These are phyloP conservation scores for Flaveria ramosissima DNA, from an alignment of 129 eudicot species.

Conservation along the genomic window DNA sequence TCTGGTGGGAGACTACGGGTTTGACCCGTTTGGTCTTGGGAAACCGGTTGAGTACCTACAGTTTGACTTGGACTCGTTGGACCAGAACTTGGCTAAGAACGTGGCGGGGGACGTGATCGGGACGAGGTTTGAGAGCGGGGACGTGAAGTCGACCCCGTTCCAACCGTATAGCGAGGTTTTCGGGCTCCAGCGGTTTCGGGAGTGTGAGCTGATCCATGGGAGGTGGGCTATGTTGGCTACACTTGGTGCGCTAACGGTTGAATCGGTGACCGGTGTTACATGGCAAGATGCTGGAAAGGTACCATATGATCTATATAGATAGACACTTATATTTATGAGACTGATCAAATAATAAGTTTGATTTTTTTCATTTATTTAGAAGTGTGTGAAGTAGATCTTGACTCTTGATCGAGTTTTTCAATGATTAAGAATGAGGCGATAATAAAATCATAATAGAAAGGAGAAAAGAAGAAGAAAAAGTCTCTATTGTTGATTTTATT, in stretches of 20 bases:
- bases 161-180: constrained; percentile 95
- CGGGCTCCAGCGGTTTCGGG: constrained; percentile 90
- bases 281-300: constrained; percentile 99
- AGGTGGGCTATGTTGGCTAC: constrained; percentile 99
- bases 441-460: no score
- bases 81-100: constrained; percentile 91
- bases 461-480: no score
- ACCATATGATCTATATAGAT: constrained; percentile 4
- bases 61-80: constrained; percentile 77
- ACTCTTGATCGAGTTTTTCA: no score
- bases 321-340: no score
- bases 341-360: no score
- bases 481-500: no score
- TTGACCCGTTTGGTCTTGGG: constrained; percentile 94
- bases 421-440: no score
- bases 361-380: no score
- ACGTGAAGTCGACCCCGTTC: constrained; percentile 80
- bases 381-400: no score
- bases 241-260: constrained; percentile 86
- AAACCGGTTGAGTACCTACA: constrained; percentile 94
- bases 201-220: constrained; percentile 97
- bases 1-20: constrained; percentile 89
- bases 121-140: constrained; percentile 67
- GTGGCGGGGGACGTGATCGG: constrained; percentile 79
- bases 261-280: constrained; percentile 88